Evolutionary conservation across 306 rosid genomes (phyloP).

Genomic region (Prunus mume): DNA sequence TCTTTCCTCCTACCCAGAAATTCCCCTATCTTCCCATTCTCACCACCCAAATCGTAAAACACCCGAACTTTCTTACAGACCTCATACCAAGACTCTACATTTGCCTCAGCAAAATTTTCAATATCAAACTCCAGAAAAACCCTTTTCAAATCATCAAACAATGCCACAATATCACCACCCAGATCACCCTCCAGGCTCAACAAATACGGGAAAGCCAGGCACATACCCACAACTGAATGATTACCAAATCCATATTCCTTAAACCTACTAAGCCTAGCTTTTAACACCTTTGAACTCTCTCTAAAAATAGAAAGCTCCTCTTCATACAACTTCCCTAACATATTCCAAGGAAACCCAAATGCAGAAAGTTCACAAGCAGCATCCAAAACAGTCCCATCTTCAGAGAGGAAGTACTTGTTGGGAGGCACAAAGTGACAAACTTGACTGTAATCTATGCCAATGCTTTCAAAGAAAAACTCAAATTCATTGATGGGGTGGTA

Average conservation of each 20-base stretch:
- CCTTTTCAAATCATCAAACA: conserved; percentile 47
- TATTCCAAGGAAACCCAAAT: conserved; percentile 85
- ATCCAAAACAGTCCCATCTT: conserved; percentile 49
- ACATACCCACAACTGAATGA: conserved; percentile 54
- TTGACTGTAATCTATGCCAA: conserved; percentile 47
- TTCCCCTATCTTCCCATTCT: conserved; percentile 39
- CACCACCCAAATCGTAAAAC: conserved; percentile 57
- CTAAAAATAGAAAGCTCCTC: conserved; percentile 47
- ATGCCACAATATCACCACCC: conserved; percentile 29
- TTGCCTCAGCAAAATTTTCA: conserved; percentile 49
- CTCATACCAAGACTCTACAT: conserved; percentile 55
- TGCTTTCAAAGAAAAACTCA: conserved; percentile 83
- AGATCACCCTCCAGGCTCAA: conserved; percentile 30
- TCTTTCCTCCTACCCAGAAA: conserved; percentile 42
- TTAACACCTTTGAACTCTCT: conserved; percentile 33
- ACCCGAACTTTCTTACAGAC: conserved; percentile 56
- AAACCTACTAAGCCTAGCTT: conserved; percentile 38
- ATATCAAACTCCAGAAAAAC: conserved; percentile 49
- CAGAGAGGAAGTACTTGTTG: conserved; percentile 64
- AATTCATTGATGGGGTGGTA: conserved; percentile 83
- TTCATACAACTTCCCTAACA: conserved; percentile 52
- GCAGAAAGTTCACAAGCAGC: conserved; percentile 56
- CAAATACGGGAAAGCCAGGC: conserved; percentile 67
- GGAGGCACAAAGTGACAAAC: conserved; percentile 40
- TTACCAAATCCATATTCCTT: conserved; percentile 49